Base-by-base conservation (phyloP, 2,329 filamentous ascomycete species). In the Delphinella strobiligena region DNA sequence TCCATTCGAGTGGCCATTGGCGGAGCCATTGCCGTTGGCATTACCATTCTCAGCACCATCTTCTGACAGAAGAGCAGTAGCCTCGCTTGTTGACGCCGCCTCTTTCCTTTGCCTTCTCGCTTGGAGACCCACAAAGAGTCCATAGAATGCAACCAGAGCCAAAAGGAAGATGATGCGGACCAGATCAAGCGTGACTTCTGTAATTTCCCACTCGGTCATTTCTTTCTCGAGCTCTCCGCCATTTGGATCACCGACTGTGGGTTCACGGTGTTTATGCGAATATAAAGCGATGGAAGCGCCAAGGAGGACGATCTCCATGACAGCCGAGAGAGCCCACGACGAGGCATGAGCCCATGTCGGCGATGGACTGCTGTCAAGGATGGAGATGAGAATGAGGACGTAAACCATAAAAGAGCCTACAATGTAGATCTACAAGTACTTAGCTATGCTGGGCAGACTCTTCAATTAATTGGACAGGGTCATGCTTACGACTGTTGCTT, bases 391-490 rank as follows among this genome's bases (percentile, higher is more conserved):
- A 49, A 94, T 74, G 49, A 94, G 79, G 36, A 83, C 72, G 64
- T 93, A 91, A 47, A 91, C 77, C 67, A 93, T 94, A 49, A 87
- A 82, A 33, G 84, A 81, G 40, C 81, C 85, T 41, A 85, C 74
- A 47, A 93, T 69, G 60, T 93, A 93, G 54, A 93, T 80, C 87
- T 94, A 53, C 41, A 37, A 32, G 15, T 32, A 43, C 27, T 46
- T 33, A 46, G 44, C 22, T 39, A n/a, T 10, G 24, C 3, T 8
- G 5, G 19, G n/a, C n/a, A n/a, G n/a, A n/a, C n/a, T n/a, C n/a
- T n/a, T n/a, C n/a, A n/a, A n/a, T n/a, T n/a, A n/a, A n/a, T n/a
- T n/a, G 5, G 18, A 18, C 12, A 22, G 7, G n/a, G 19, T 22
- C 4, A 22, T 18, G 59, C 80, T 57, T 75, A 88, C 84, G 63